A percentile compares a stretch with the other conserved stretches of the same genome.
Conservation (phyloP, 768 basidiomycete species). For the Mycena rebaudengoi region DNA sequence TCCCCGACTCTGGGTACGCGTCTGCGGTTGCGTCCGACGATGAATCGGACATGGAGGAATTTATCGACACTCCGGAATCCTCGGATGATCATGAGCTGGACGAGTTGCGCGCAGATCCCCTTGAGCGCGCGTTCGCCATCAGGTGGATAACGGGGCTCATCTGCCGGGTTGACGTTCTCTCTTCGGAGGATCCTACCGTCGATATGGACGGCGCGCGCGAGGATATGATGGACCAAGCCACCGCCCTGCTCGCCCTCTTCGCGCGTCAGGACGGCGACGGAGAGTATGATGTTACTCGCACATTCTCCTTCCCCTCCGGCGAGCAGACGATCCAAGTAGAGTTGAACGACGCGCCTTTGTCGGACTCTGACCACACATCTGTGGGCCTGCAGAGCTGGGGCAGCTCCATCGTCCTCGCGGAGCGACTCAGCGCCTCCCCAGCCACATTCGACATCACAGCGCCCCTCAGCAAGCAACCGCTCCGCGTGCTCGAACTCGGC, state of each 20-base stretch:
- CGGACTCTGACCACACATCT: conserved; percentile 73
- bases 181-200: conserved; percentile 25
- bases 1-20: conserved; percentile 82
- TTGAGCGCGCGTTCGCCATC: conserved; percentile 74
- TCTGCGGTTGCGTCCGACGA: conserved; percentile 73
- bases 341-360: conserved; percentile 75
- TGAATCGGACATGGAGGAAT: conserved; percentile 25
- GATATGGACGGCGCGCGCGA: conserved; percentile 51
- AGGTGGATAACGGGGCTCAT: conserved; percentile 81
- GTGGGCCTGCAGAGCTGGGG: conserved; percentile 91
- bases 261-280: conserved; percentile 49
- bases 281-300: conserved; percentile 54
- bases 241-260: conserved; percentile 65
- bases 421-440: conserved; percentile 63
- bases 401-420: conserved; percentile 75
- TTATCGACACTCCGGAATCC: conserved; percentile 20
- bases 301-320: conserved; percentile 55
- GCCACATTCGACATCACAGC: conserved; percentile 48
- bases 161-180: conserved; percentile 55
- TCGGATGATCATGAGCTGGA: conserved; percentile 50
- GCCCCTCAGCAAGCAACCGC: conserved; percentile 21
- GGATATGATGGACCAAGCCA: conserved; percentile 61
- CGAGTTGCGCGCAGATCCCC: conserved; percentile 64
- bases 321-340: conserved; percentile 51
- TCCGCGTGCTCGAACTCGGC: conserved; percentile 80